A percentile compares a stretch with the other conserved stretches of the same genome.
Evolutionary conservation across 2,329 filamentous ascomycete species (phyloP).

Genomic region (Rosellinia necatrix): DNA sequence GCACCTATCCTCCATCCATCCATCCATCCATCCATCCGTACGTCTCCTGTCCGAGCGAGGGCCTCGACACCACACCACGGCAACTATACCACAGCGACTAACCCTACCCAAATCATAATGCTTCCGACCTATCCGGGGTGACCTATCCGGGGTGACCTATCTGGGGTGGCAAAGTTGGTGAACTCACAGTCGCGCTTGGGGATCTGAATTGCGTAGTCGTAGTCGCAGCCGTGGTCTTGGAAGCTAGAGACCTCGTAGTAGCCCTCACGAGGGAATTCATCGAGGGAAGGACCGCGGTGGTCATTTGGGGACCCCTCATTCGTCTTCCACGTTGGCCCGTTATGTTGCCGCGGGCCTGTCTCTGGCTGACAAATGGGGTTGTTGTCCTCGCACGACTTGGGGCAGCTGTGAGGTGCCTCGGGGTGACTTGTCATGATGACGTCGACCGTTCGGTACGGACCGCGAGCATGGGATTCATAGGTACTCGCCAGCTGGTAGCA

Average conservation of each 20-base stretch:
- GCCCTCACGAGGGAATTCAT: conserved; percentile 51
- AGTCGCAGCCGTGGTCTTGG: conserved; percentile 36
- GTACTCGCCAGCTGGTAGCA: conserved; percentile 8
- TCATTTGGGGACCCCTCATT: conserved; percentile 9
- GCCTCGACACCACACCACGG: too few species aligned
- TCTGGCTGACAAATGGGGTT: conserved; percentile 34
- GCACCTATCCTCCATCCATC: neutral
- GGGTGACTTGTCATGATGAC: conserved; percentile 29
- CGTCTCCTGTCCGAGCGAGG: too few species aligned
- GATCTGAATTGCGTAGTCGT: conserved; percentile 37
- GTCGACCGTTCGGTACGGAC: conserved; percentile 24
- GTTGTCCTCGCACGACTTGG: too few species aligned
- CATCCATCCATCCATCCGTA: neutral
- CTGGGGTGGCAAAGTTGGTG: neutral
- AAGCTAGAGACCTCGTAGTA: conserved; percentile 41
- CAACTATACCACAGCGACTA: too few species aligned
- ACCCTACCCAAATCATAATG: too few species aligned
- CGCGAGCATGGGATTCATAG: conserved; percentile 1
- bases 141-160: neutral
- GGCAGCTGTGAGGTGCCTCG: conserved; percentile 15
- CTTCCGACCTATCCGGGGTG: conserved; percentile 1
- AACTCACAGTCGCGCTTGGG: conserved; percentile 40
- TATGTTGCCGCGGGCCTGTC: conserved; percentile 2
- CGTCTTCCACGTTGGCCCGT: neutral
- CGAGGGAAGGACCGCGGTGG: conserved; percentile 15